These are phyloP conservation scores for Schizophyllum commune DNA, from an alignment of 1,284 basidiomycete genomes.

Conservation along the genomic window DNA sequence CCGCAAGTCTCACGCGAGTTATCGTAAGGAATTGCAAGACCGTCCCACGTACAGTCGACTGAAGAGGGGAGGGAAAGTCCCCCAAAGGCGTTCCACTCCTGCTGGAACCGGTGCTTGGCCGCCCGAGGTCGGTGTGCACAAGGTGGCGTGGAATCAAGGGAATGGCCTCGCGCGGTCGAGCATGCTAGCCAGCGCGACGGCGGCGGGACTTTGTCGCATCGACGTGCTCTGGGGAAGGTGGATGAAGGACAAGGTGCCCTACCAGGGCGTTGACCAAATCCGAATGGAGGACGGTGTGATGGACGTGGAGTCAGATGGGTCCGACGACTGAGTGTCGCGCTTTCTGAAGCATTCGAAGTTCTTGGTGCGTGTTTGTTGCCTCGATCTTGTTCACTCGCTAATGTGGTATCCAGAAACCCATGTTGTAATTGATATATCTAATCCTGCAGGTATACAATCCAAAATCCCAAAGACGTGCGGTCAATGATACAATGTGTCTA, in stretches of 20 bases:
- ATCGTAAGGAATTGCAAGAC: constrained; percentile 49
- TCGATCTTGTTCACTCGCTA: not conserved
- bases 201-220: constrained; percentile 77
- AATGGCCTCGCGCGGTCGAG: constrained; percentile 61
- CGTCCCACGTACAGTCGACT: constrained; percentile 30
- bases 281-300: not conserved
- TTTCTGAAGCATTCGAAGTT: not conserved
- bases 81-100: constrained; percentile 19
- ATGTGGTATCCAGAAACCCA: too few species aligned
- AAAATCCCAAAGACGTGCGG: not conserved
- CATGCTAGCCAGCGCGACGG: constrained; percentile 71
- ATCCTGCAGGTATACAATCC: not conserved
- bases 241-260: constrained; percentile 54
- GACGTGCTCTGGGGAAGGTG: constrained; percentile 70
- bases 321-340: not conserved
- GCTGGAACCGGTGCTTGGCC: constrained; percentile 66
- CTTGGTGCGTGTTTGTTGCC: not conserved
- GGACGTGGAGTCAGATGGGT: not conserved
- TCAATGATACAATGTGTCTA: not conserved
- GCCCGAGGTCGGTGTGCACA: constrained; percentile 64
- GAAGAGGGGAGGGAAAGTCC: constrained; percentile 18
- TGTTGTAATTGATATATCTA: not conserved
- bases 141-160: constrained; percentile 73
- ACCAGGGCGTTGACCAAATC: constrained; percentile 28
- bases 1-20: not conserved